Conservation (phyloP, 2,329 filamentous ascomycete species). For the Nemania diffusa region DNA sequence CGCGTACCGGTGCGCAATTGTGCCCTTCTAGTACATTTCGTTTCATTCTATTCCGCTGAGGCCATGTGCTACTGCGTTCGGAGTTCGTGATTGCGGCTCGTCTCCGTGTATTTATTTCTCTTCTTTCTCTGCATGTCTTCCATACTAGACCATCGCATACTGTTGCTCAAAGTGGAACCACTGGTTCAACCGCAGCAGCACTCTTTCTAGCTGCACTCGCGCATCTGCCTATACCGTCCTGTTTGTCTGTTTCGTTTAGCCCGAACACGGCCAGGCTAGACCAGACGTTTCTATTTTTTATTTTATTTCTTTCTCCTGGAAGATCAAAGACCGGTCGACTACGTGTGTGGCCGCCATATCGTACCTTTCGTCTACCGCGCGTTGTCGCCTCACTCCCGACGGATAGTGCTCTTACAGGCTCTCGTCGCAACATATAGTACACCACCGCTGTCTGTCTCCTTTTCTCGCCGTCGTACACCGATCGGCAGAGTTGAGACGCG, state of each 20-base stretch:
- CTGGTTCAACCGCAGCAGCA: slow-evolving; percentile 21
- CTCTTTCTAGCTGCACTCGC: slow-evolving; percentile 6
- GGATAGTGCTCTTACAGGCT: not conserved
- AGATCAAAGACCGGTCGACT: not conserved
- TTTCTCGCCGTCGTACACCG: not conserved
- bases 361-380: not conserved
- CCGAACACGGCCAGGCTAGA: not conserved
- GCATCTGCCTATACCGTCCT: slow-evolving; percentile 4
- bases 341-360: slow-evolving; percentile 19
- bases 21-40: slow-evolving; percentile 7
- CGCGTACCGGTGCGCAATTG: slow-evolving; percentile 24
- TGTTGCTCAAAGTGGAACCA: slow-evolving; percentile 35
- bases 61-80: slow-evolving; percentile 30
- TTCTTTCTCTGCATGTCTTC: slow-evolving; percentile 36
- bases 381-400: slow-evolving; percentile 16
- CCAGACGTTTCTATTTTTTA: not conserved
- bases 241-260: slow-evolving; percentile 7
- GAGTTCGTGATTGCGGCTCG: slow-evolving; percentile 31
- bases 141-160: slow-evolving; percentile 27
- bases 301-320: too few species aligned
- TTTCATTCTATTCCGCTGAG: slow-evolving; percentile 2
- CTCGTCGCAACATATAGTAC: slow-evolving; percentile 7
- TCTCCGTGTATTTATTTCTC: slow-evolving; percentile 14
- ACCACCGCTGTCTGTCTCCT: not conserved
- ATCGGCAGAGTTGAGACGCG: slow-evolving; percentile 10